Base-by-base conservation (phyloP, 331 rosid species). In the Quercus tomentella region DNA sequence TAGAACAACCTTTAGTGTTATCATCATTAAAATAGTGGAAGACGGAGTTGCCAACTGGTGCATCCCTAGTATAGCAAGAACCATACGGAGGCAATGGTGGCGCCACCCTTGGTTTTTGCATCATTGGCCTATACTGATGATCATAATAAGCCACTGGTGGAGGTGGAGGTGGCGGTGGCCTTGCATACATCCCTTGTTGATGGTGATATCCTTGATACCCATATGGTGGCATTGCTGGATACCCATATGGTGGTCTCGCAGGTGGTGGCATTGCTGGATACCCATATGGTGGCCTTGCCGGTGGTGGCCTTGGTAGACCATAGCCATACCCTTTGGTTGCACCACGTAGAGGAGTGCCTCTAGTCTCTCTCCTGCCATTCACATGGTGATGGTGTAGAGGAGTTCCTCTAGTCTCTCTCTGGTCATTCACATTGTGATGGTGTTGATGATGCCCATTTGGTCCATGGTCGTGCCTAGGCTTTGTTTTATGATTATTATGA, bases 21-120 rank as follows among this genome's bases (percentile, higher is more conserved):
- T 69, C 60, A 37, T 85, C 83, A 28, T 61, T 70, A 7, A 74
- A 78, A 70, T 61, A 54, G 30, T 81, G 81, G 67, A 69, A 21
- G 25, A 55, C 6, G 7, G 55, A 43, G 81, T 31, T 73, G 56
- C 63, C 77, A 17, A 20, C 57, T 3, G 76, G 67, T 30, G 75
- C 61, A 70, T 65, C 41, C 73, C 4, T 49, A 20, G 23, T 20
- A 22, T 10, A 35, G 52, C 57, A 9, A 54, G 56, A n/a, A n/a
- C 11, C 58, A 49, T 72, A 35, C 1, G 41, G 54, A 15, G 62
- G 71, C n/a, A 12, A 56, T 4, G 56, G 56, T 56, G 76, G 70
- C 0, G 43, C 81, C 52, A 5, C 54, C 54, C 54, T 14, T 49
- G 54, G 54, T 14, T 49, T 17, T 49, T 11, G 77, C 4, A 2